phyloP scores from a whole-genome alignment of 2,329 filamentous ascomycete species.

The Calonectria honghensis region DNA sequence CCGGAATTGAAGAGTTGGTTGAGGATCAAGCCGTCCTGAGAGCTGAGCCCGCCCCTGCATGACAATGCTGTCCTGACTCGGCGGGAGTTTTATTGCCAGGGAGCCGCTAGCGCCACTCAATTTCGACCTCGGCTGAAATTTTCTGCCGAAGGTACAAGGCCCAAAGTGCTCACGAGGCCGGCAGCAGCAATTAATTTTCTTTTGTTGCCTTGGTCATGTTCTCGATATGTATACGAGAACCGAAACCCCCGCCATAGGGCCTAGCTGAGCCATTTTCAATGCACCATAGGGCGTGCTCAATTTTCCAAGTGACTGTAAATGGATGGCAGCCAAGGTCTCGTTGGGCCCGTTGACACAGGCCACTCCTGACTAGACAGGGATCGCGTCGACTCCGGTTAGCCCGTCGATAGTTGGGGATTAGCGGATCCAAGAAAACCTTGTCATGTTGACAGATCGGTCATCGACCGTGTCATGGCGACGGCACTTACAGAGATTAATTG shows the following conservation, averaged over 20 bases:
- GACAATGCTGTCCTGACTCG: background rate
- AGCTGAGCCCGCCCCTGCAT: background rate
- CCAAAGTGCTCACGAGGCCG: background rate
- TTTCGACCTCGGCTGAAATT: conserved; percentile 35
- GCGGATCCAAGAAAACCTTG: background rate
- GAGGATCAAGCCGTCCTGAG: conserved; percentile 3
- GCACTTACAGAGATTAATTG: conserved; percentile 21
- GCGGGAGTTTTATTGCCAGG: conserved; percentile 3
- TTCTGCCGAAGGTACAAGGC: conserved; percentile 8
- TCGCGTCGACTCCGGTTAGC: background rate
- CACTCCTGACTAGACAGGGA: conserved; percentile 4
- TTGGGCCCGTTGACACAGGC: background rate
- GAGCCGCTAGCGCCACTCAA: conserved; percentile 5
- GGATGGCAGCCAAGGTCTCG: background rate
- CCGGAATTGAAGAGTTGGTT: conserved; percentile 1
- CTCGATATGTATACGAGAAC: too few relatives aligned
- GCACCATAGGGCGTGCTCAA: background rate
- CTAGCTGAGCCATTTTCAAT: background rate
- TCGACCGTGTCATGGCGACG: conserved; percentile 15
- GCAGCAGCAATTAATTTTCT: background rate
- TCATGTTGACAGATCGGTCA: conserved; percentile 7
- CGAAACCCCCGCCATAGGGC: background rate
- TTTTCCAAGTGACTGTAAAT: background rate
- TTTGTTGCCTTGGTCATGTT: background rate
- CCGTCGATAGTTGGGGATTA: background rate